These are phyloP conservation scores for Ceratocystis ficicola DNA, from an alignment of 2,329 filamentous ascomycete species.

Conservation along the genomic window DNA sequence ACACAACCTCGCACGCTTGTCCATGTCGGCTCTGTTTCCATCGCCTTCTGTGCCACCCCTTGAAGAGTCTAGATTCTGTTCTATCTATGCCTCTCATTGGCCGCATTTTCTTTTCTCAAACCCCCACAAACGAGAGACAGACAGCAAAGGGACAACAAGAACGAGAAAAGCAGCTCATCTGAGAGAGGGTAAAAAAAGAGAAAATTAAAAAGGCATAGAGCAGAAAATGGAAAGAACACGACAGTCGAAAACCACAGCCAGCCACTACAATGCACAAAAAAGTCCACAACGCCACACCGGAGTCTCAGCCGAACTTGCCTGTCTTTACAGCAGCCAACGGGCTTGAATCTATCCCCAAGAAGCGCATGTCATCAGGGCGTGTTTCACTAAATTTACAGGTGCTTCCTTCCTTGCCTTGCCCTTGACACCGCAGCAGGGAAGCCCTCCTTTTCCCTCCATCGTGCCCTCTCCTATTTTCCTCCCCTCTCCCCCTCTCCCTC, in stretches of 20 bases:
- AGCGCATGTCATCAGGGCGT: background rate
- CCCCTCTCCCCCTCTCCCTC: background rate
- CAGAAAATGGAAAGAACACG: background rate
- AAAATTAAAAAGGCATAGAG: background rate
- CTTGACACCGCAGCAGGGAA: background rate
- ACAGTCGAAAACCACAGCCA: too few species aligned
- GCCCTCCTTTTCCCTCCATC: background rate
- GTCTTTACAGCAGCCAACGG: background rate
- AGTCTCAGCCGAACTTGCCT: slow-evolving; percentile 2
- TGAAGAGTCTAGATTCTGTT: slow-evolving; percentile 3
- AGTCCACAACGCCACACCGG: background rate
- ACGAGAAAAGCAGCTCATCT: background rate
- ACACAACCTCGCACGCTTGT: background rate
- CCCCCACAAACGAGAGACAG: background rate
- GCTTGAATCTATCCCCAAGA: background rate
- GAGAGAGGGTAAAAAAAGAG: background rate
- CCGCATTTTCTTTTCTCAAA: slow-evolving; percentile 6
- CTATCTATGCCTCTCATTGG: background rate
- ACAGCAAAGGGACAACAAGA: background rate
- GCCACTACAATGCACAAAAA: background rate
- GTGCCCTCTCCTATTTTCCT: background rate
- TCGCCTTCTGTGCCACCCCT: background rate
- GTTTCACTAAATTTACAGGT: background rate
- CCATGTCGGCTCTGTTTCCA: slow-evolving; percentile 1
- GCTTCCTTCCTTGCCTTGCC: background rate